Evolutionary conservation across 2,329 filamentous ascomycete genomes (phyloP).

Genomic region (Juglanconis juglandina): DNA sequence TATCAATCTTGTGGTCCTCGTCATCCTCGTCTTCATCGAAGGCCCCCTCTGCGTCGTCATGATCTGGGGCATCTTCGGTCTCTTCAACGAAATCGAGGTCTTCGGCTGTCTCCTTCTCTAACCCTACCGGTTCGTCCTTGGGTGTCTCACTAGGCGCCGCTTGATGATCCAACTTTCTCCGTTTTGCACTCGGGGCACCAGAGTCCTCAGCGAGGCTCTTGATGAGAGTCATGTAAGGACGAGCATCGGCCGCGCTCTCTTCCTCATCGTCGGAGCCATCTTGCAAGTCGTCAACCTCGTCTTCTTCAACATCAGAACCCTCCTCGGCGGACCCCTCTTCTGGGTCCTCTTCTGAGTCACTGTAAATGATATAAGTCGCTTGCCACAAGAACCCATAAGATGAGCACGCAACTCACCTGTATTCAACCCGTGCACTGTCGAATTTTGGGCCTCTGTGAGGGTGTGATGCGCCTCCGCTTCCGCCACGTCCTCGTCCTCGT

Average conservation of each 20-base stretch:
- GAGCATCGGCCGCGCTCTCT: slow-evolving; percentile 32
- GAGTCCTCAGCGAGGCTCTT: slow-evolving; percentile 51
- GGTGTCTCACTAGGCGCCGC: slow-evolving; percentile 21
- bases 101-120: slow-evolving; percentile 30
- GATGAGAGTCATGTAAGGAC: slow-evolving; percentile 57
- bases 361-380: slow-evolving; percentile 20
- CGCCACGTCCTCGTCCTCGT: slow-evolving; percentile 24
- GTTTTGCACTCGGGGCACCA: slow-evolving; percentile 46
- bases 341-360: slow-evolving; percentile 29
- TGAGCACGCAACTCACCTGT: slow-evolving; percentile 21
- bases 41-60: slow-evolving; percentile 25
- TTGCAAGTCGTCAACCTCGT: slow-evolving; percentile 44
- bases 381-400: slow-evolving; percentile 6
- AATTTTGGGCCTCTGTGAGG: slow-evolving; percentile 37
- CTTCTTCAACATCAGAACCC: slow-evolving; percentile 43
- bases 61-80: slow-evolving; percentile 38
- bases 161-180: slow-evolving; percentile 51
- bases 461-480: slow-evolving; percentile 21
- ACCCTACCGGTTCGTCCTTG: slow-evolving; percentile 18
- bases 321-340: slow-evolving; percentile 35
- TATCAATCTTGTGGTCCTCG: slow-evolving; percentile 41
- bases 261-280: slow-evolving; percentile 42
- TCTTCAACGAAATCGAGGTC: slow-evolving; percentile 45
- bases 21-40: slow-evolving; percentile 32
- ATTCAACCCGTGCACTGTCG: slow-evolving; percentile 38